Conservation (phyloP, 2,329 filamentous ascomycete genomes). For the Aspergillus unguis region DNA sequence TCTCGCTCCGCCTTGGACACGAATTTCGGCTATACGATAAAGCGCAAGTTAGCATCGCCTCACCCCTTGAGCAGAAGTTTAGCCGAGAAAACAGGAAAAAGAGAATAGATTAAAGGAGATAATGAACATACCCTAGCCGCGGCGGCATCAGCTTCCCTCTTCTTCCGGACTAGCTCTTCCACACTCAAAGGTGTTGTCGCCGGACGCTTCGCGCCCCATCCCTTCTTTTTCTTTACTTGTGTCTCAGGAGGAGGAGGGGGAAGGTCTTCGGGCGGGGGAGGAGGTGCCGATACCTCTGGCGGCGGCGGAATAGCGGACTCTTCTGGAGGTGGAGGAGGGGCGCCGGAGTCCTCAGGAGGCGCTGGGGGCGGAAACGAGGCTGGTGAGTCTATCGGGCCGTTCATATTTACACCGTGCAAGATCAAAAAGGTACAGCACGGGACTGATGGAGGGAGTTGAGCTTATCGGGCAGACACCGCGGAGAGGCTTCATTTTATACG, state of each 20-base stretch:
- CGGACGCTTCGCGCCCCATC: slow-evolving; percentile 48
- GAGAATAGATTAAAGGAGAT: background rate
- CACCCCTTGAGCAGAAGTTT: background rate
- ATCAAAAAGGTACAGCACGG: slow-evolving; percentile 7
- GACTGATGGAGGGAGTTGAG: background rate
- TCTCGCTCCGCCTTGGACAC: slow-evolving; percentile 80
- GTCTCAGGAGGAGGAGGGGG: slow-evolving; percentile 42
- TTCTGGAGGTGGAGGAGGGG: slow-evolving; percentile 41
- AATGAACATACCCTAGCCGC: slow-evolving; percentile 63
- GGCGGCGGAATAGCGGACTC: slow-evolving; percentile 41
- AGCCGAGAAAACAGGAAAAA: background rate
- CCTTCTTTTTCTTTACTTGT: slow-evolving; percentile 54
- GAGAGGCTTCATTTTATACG: slow-evolving; percentile 31
- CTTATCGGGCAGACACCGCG: slow-evolving; percentile 2
- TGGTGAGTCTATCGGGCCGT: slow-evolving; percentile 22
- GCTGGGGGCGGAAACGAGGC: slow-evolving; percentile 27
- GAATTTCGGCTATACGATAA: slow-evolving; percentile 65
- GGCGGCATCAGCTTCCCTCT: slow-evolving; percentile 79
- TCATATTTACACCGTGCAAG: slow-evolving; percentile 36
- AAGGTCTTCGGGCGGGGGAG: slow-evolving; percentile 42
- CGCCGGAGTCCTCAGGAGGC: slow-evolving; percentile 32
- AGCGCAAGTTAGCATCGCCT: slow-evolving; percentile 8
- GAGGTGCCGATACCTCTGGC: slow-evolving; percentile 31
- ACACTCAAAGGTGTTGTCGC: slow-evolving; percentile 64
- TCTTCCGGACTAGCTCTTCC: slow-evolving; percentile 79